Percentiles rank a stretch among this genome's conserved stretches.
Evolutionary conservation across 768 basidiomycete genomes (phyloP).

Genomic region (Trametes punicea): DNA sequence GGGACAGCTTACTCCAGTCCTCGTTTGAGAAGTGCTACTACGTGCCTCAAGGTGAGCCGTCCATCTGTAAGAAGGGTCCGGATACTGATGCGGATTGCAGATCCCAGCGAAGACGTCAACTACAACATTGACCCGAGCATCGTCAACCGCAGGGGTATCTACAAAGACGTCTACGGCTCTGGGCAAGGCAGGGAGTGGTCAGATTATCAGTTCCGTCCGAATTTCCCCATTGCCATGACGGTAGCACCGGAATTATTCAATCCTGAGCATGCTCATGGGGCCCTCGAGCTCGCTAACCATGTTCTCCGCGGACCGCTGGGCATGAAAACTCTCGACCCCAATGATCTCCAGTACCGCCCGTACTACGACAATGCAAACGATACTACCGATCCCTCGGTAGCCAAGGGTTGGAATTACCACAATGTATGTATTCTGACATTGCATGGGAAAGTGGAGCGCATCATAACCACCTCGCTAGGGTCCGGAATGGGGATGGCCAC

Average conservation of each 20-base stretch:
- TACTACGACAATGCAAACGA: constrained; percentile 95
- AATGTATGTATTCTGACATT: constrained; percentile 48
- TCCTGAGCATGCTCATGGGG: constrained; percentile 70
- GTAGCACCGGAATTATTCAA: constrained; percentile 96
- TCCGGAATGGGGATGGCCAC: constrained; percentile 93
- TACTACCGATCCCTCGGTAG: constrained; percentile 72
- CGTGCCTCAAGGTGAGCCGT: constrained; percentile 69
- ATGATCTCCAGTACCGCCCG: constrained; percentile 85
- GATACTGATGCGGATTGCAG: constrained; percentile 35
- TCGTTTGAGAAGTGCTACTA: constrained; percentile 93
- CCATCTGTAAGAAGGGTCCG: not conserved
- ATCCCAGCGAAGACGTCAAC: constrained; percentile 63
- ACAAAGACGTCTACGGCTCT: constrained; percentile 97
- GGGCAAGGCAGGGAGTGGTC: constrained; percentile 88
- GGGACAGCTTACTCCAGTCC: constrained; percentile 77
- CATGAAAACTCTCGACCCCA: constrained; percentile 93
- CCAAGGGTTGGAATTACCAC: constrained; percentile 95
- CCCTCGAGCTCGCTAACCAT: constrained; percentile 76
- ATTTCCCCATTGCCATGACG: constrained; percentile 95
- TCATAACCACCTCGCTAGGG: constrained; percentile 44
- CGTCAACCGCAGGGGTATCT: constrained; percentile 90
- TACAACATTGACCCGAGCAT: constrained; percentile 69
- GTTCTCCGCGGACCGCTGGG: constrained; percentile 85
- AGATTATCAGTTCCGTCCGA: constrained; percentile 92
- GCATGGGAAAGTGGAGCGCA: constrained; percentile 13